Conservation (phyloP, 2,329 filamentous ascomycete species). For the Pseudogymnoascus sp. region DNA sequence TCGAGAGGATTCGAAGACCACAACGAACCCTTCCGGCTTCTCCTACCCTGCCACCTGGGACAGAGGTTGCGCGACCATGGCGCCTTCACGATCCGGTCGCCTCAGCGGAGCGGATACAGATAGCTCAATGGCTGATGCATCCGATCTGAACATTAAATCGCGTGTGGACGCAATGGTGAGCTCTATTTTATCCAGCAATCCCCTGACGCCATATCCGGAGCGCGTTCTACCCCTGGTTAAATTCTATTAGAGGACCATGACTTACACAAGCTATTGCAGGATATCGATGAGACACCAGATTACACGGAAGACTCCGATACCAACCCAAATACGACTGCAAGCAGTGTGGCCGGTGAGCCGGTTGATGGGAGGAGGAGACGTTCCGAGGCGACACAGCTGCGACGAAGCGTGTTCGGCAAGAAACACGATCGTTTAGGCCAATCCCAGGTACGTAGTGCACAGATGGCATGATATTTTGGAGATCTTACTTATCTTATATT, state of each 20-base stretch:
- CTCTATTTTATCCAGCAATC: conserved; percentile 1
- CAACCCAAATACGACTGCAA: conserved; percentile 65
- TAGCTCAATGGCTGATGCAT: conserved; percentile 58
- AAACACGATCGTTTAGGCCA: conserved; percentile 90
- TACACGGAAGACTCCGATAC: conserved; percentile 63
- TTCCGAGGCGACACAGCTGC: conserved; percentile 80
- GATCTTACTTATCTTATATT: conserved; percentile 7
- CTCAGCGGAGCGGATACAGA: conserved; percentile 44
- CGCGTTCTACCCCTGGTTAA: not conserved
- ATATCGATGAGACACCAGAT: conserved; percentile 60
- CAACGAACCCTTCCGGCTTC: conserved; percentile 16
- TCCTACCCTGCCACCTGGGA: not conserved
- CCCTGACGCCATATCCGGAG: not conserved
- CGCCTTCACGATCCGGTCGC: conserved; percentile 46
- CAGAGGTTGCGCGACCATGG: conserved; percentile 41
- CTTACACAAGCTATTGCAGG: conserved; percentile 34
- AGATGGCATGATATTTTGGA: not conserved
- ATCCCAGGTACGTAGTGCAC: conserved; percentile 62
- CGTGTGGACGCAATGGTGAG: conserved; percentile 31
- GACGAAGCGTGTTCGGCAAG: conserved; percentile 87
- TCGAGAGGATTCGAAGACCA: conserved; percentile 5
- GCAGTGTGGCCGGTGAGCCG: conserved; percentile 75
- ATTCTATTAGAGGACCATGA: not conserved
- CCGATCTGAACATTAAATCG: conserved; percentile 31
- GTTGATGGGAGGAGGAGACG: conserved; percentile 78